A percentile compares a stretch with the other conserved stretches of the same genome.
Conservation (phyloP, 2,329 filamentous ascomycete species). For the Colletotrichum endophyticum region DNA sequence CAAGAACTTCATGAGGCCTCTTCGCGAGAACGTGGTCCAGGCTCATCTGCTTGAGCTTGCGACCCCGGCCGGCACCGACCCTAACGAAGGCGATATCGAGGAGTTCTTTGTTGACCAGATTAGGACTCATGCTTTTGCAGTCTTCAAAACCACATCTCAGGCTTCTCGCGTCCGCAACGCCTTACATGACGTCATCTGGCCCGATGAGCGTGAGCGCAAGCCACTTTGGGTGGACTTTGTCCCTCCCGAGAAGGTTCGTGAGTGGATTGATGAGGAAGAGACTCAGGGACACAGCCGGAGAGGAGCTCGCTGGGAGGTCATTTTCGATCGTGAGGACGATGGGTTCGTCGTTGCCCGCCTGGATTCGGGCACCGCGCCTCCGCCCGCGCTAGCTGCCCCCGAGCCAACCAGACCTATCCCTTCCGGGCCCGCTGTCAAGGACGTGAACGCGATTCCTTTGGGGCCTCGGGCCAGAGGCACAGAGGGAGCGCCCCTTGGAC, state of each 20-base stretch:
- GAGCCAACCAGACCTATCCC: conserved; percentile 4
- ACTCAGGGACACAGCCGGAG: conserved; percentile 45
- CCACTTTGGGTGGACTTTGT: conserved; percentile 89
- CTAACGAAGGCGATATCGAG: conserved; percentile 61
- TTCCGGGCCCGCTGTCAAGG: conserved; percentile 23
- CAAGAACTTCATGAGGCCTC: conserved; percentile 85
- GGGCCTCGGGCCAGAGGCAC: conserved; percentile 30
- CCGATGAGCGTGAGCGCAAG: conserved; percentile 84
- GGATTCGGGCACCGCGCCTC: conserved; percentile 27
- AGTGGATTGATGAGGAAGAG: conserved; percentile 78
- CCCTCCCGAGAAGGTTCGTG: conserved; percentile 72
- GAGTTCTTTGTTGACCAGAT: conserved; percentile 84
- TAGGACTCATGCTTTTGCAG: conserved; percentile 84
- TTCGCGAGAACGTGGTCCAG: conserved; percentile 71
- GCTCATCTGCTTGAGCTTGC: conserved; percentile 75
- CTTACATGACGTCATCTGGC: conserved; percentile 84
- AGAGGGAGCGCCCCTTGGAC: conserved; percentile 36
- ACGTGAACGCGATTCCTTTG: conserved; percentile 38
- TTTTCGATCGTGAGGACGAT: conserved; percentile 65
- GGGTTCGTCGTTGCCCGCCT: conserved; percentile 62
- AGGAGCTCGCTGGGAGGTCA: conserved; percentile 71
- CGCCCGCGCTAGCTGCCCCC: conserved; percentile 9
- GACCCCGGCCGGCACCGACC: conserved; percentile 54
- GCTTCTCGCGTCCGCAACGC: conserved; percentile 78
- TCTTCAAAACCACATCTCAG: conserved; percentile 70